Conservation (phyloP, 2,329 filamentous ascomycete genomes). For the Aspergillus eucalypticola region DNA sequence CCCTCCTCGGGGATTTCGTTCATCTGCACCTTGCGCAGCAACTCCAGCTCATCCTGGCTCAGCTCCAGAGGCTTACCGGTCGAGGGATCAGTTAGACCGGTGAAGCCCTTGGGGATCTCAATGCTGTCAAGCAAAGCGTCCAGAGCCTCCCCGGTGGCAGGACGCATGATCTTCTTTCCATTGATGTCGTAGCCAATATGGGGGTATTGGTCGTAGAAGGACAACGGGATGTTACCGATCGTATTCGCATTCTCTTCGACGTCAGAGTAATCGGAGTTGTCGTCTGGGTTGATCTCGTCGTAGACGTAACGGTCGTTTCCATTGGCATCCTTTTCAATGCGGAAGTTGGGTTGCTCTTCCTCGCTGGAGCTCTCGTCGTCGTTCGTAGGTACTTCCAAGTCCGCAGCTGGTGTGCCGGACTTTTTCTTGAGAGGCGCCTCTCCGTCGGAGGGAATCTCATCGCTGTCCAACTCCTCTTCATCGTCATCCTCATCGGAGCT, state of each 20-base stretch:
- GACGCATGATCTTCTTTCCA: slow-evolving; percentile 95
- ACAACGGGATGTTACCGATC: slow-evolving; percentile 89
- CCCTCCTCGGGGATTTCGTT: slow-evolving; percentile 85
- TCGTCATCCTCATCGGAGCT: slow-evolving; percentile 52
- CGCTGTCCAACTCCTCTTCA: slow-evolving; percentile 53
- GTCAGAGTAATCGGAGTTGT: slow-evolving; percentile 94
- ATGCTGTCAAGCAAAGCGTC: slow-evolving; percentile 95
- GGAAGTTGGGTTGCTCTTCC: slow-evolving; percentile 55
- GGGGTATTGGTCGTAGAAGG: slow-evolving; percentile 96
- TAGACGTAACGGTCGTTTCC: slow-evolving; percentile 90
- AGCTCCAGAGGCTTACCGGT: slow-evolving; percentile 92
- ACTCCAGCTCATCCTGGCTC: slow-evolving; percentile 81
- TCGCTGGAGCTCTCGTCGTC: slow-evolving; percentile 29
- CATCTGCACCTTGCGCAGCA: slow-evolving; percentile 83
- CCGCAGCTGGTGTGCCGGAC: slow-evolving; percentile 25
- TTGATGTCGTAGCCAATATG: slow-evolving; percentile 99
- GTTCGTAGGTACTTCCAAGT: slow-evolving; percentile 13
- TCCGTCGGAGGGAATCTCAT: slow-evolving; percentile 52
- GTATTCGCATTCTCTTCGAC: slow-evolving; percentile 79
- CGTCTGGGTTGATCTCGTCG: slow-evolving; percentile 87
- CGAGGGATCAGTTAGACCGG: slow-evolving; percentile 86
- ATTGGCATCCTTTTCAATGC: slow-evolving; percentile 77
- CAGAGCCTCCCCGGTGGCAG: slow-evolving; percentile 87
- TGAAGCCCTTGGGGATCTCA: slow-evolving; percentile 96
- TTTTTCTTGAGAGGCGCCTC: slow-evolving; percentile 45